These are phyloP conservation scores for Chloromonas sp. DNA, from an alignment of 163 green algal genomes.

Conservation along the genomic window DNA sequence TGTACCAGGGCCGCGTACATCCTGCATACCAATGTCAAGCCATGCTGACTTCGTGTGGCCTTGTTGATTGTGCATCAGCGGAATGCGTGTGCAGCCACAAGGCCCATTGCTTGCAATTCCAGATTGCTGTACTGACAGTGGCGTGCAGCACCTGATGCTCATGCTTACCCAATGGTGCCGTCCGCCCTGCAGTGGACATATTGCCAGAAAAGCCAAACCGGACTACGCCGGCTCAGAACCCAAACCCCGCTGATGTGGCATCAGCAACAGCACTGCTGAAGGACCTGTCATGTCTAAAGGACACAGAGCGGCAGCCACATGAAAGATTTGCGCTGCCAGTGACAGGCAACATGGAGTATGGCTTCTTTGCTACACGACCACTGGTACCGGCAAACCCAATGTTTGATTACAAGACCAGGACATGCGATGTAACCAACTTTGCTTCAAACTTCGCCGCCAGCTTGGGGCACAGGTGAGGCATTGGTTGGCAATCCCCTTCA, in stretches of 20 bases:
- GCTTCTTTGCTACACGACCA: conserved; percentile 24
- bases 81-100: neutral
- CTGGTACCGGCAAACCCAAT: neutral
- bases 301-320: conserved; percentile 19
- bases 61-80: too few relatives aligned
- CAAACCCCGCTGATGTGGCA: conserved; percentile 8
- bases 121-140: neutral
- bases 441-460: neutral
- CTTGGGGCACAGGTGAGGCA: neutral
- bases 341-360: conserved; percentile 38
- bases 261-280: conserved; percentile 14
- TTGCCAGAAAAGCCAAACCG: conserved; percentile 47
- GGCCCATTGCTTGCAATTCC: neutral
- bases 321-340: conserved; percentile 35
- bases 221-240: conserved; percentile 25
- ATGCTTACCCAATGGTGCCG: neutral
- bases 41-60: neutral
- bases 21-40: neutral
- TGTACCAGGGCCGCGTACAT: neutral
- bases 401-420: conserved; percentile 9
- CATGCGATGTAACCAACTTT: neutral
- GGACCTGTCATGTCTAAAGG: conserved; percentile 13
- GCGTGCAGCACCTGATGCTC: neutral
- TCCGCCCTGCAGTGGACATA: conserved; percentile 28
- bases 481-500: too few relatives aligned